Evolutionary conservation across 805 yeast genomes (phyloP).

Genomic region (Candida caryicola): DNA sequence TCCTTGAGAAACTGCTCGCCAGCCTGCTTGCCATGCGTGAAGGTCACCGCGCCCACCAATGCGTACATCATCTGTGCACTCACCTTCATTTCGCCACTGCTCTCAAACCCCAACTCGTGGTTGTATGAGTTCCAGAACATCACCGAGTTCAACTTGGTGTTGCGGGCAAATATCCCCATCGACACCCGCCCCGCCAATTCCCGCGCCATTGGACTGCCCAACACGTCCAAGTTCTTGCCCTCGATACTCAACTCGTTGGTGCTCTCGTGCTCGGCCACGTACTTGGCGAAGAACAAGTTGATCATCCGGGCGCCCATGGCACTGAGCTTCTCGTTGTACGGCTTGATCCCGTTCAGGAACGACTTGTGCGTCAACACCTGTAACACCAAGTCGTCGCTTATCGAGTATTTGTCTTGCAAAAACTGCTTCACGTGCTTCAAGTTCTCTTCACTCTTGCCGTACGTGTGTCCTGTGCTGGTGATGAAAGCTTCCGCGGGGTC

Average conservation of each 20-base stretch:
- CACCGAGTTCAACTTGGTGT: conserved; percentile 45
- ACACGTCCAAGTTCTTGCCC: conserved; percentile 52
- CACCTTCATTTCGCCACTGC: conserved; percentile 56
- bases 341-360: conserved; percentile 86
- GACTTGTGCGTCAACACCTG: conserved; percentile 93
- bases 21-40: conserved; percentile 56
- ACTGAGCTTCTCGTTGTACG: conserved; percentile 83
- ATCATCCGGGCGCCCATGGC: conserved; percentile 67
- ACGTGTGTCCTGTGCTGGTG: conserved; percentile 37
- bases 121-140: conserved; percentile 68
- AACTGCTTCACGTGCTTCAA: conserved; percentile 48
- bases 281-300: conserved; percentile 47
- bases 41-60: conserved; percentile 65
- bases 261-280: conserved; percentile 31
- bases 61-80: conserved; percentile 57
- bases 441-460: conserved; percentile 52
- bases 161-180: conserved; percentile 51
- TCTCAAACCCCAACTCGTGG: conserved; percentile 41
- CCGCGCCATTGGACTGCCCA: conserved; percentile 57
- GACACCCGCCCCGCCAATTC: conserved; percentile 49
- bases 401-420: conserved; percentile 44
- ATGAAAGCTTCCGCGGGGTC: conserved; percentile 56
- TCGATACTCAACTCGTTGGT: conserved; percentile 36
- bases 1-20: conserved; percentile 58
- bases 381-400: conserved; percentile 61